Conservation (phyloP, 1,284 basidiomycete genomes). For the Cystobasidiaceae sp. region DNA sequence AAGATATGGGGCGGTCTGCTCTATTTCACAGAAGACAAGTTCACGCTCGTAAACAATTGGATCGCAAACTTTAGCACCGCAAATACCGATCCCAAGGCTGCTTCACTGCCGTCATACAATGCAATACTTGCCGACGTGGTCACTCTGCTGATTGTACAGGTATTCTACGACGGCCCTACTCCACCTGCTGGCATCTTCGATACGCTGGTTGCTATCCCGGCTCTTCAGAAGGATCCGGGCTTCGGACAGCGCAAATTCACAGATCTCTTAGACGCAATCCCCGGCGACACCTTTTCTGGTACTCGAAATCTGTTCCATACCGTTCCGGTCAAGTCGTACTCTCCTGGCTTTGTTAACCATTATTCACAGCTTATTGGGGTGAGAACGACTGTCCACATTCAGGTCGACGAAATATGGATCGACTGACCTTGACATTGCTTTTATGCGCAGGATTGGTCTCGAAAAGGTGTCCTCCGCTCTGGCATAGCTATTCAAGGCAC, state of each 20-base stretch:
- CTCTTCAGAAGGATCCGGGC: not conserved
- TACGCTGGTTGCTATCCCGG: not conserved
- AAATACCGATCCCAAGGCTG: not conserved
- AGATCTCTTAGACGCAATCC: not conserved
- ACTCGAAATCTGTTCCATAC: not conserved
- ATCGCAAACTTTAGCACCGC: not conserved
- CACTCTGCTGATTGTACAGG: not conserved
- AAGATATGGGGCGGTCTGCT: constrained; percentile 4
- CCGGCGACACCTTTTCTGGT: not conserved
- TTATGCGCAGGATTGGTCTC: not conserved
- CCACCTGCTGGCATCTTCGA: not conserved
- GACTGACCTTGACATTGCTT: too few relatives aligned
- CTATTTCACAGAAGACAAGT: not conserved
- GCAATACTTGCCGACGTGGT: not conserved
- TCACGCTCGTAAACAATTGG: not conserved
- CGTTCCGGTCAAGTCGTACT: not conserved
- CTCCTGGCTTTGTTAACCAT: not conserved
- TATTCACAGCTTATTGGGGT: not conserved
- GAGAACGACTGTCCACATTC: too few relatives aligned
- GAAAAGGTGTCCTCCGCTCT: not conserved
- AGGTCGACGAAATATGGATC: too few relatives aligned
- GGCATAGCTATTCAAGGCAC: not conserved
- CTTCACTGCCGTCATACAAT: not conserved
- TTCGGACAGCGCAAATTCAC: not conserved
- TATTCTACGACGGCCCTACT: constrained; percentile 8